Evolutionary conservation across 192 early-diverging fungal genomes (phyloP), one percentile per base, ranked within the genome.

Genomic region (Gonapodya prolifera): DNA sequence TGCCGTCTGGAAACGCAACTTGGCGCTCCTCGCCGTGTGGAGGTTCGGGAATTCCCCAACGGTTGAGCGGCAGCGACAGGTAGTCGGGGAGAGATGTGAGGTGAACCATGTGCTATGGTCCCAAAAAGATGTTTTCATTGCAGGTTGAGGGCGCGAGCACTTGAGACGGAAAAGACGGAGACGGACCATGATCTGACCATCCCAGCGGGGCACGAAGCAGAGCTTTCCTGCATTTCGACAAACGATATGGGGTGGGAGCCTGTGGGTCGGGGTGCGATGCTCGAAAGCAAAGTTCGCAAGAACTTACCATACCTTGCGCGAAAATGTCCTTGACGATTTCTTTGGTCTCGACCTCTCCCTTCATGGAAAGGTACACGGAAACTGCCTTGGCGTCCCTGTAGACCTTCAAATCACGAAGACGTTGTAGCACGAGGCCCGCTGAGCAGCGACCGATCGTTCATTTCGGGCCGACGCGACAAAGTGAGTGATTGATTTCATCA

Each of bases 31-130:
- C 79, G 70, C 86, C 83, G 2, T 79, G 70, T 17, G 61, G 80
- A 31, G 91, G 91, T 73, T 92, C 91, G 16, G 89, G 90, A 77
- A 92, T 92, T 35, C 84, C 83, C 90, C 89, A 92, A n/a, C 76
- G 82, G 78, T 91, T 92, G 31, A 84, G 79, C 13, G 90, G 89
- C 18, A 92, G 77, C 29, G 85, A 80, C 13, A 83, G 36, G 75
- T 83, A 92, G 75, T 92, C 91, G 13, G 89, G 82, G 79, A 81
- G 82, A 1, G 87, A 89, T 16, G 78, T 79, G 17, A 92, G 80
- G 74, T 81, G 84, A n/a, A 92, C 89, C 91, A 92, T 92, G 2
- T 90, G 87, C 89, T 91, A 90, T 16, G 77, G 45, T 61, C 45
- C n/a, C n/a, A n/a, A n/a, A n/a, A n/a, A n/a, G n/a, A n/a, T n/a